Evolutionary conservation across 2,329 filamentous ascomycete species (phyloP).

Genomic region (Leptographium lundbergii): DNA sequence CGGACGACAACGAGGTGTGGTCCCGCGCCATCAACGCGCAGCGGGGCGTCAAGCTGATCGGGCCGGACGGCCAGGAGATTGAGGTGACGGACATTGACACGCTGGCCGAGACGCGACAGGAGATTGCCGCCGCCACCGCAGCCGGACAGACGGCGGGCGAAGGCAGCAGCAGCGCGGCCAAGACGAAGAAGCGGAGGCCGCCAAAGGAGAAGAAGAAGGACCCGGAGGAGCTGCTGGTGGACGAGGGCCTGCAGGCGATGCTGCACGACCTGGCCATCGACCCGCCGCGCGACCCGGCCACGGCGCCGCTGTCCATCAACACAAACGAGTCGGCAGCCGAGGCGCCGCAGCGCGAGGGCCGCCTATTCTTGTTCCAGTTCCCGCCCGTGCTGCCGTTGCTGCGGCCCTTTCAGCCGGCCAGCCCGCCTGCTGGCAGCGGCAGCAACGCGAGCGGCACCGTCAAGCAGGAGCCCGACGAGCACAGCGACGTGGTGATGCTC

Average conservation of each 20-base stretch:
- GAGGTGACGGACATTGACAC: conserved; percentile 26
- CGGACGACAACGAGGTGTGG: conserved; percentile 29
- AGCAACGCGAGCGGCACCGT: conserved; percentile 13
- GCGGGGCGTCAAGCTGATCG: conserved; percentile 26
- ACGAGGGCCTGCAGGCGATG: conserved; percentile 28
- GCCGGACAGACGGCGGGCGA: conserved; percentile 8
- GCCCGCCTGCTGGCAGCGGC: conserved; percentile 1
- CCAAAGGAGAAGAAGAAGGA: conserved; percentile 16
- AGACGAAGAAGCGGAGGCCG: conserved; percentile 9
- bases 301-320: background rate
- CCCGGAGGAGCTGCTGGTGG: conserved; percentile 25
- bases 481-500: conserved; percentile 24
- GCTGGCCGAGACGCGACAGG: conserved; percentile 16
- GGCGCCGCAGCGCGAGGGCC: conserved; percentile 28
- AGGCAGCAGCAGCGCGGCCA: background rate
- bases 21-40: conserved; percentile 23
- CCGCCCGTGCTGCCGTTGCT: conserved; percentile 48
- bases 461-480: conserved; percentile 26
- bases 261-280: conserved; percentile 28
- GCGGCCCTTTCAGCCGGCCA: conserved; percentile 13
- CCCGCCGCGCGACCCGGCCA: background rate
- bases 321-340: conserved; percentile 15
- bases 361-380: conserved; percentile 52
- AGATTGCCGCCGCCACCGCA: conserved; percentile 5
- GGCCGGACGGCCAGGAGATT: conserved; percentile 26